phyloP scores from a whole-genome alignment of 805 yeast species.

The Yarrowia deformans region DNA sequence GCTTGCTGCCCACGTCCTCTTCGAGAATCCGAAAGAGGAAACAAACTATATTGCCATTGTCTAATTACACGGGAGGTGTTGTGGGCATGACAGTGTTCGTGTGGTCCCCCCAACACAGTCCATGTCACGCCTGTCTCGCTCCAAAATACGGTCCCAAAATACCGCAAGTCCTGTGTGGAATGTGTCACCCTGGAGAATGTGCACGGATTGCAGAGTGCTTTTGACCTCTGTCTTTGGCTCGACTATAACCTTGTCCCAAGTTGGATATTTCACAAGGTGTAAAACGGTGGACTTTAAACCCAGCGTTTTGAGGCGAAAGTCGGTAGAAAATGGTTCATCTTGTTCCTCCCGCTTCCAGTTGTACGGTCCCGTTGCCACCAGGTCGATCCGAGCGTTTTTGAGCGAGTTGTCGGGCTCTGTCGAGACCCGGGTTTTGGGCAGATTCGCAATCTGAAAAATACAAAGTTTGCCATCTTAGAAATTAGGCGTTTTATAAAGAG shows the following conservation, averaged over 20 bases:
- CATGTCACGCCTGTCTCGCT: neutral
- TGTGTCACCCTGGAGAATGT: slow-evolving; percentile 7
- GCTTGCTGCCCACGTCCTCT: neutral
- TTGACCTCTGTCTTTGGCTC: neutral
- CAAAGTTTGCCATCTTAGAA: neutral
- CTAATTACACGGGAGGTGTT: too few relatives aligned
- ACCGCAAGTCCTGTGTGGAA: neutral
- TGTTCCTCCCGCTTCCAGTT: too few relatives aligned
- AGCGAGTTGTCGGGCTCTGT: too few relatives aligned
- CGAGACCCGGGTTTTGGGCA: too few relatives aligned
- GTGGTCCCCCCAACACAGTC: too few relatives aligned
- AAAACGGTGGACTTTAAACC: neutral
- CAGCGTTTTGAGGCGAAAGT: neutral
- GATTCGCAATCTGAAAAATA: neutral
- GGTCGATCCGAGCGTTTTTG: too few relatives aligned
- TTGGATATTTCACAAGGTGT: neutral
- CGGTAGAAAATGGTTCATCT: too few relatives aligned
- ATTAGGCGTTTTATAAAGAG: slow-evolving; percentile 1
- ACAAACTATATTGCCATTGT: neutral
- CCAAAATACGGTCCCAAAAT: neutral
- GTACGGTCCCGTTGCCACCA: too few relatives aligned
- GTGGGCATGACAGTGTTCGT: too few relatives aligned
- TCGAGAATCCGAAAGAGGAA: slow-evolving; percentile 1
- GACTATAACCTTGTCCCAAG: neutral
- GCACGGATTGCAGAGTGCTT: slow-evolving; percentile 18